Conservation (phyloP, 179 eudicot species). For the Actinidia arguta region DNA sequence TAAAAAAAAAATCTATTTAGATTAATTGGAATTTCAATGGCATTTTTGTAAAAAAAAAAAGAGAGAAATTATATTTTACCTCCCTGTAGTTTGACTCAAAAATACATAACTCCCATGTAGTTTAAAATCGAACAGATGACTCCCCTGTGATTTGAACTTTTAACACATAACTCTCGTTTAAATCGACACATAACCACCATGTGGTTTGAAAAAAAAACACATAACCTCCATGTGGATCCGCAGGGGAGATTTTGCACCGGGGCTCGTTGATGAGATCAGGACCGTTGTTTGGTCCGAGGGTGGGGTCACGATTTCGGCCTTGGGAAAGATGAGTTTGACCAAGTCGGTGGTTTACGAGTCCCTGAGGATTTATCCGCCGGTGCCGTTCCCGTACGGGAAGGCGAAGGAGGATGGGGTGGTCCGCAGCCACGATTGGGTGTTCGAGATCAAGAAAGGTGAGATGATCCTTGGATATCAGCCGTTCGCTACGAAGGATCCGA, state of each 20-base stretch:
- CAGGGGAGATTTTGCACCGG: slow-evolving; percentile 33
- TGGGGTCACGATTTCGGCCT: slow-evolving; percentile 68
- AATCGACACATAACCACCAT: no score
- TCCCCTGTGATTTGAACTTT: no score
- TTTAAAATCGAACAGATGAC: no score
- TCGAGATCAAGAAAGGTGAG: slow-evolving; percentile 70
- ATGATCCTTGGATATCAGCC: slow-evolving; percentile 86
- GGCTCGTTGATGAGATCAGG: slow-evolving; percentile 64
- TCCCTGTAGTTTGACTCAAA: no score
- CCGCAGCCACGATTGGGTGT: slow-evolving; percentile 77
- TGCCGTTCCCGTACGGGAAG: slow-evolving; percentile 62
- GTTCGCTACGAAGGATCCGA: slow-evolving; percentile 80
- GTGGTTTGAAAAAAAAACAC: no score
- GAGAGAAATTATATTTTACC: no score
- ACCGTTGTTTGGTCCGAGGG: slow-evolving; percentile 53
- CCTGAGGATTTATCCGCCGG: slow-evolving; percentile 82
- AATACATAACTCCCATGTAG: no score
- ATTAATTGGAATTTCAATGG: no score
- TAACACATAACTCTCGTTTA: no score
- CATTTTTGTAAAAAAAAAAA: no score
- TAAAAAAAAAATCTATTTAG: no score
- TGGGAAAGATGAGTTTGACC: slow-evolving; percentile 76
- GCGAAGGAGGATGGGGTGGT: slow-evolving; percentile 64
- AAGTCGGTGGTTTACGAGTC: slow-evolving; percentile 85
- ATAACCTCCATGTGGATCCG: no score